phyloP scores from a whole-genome alignment of 2,329 filamentous ascomycete genomes.

The Zymoseptoria crescenta region DNA sequence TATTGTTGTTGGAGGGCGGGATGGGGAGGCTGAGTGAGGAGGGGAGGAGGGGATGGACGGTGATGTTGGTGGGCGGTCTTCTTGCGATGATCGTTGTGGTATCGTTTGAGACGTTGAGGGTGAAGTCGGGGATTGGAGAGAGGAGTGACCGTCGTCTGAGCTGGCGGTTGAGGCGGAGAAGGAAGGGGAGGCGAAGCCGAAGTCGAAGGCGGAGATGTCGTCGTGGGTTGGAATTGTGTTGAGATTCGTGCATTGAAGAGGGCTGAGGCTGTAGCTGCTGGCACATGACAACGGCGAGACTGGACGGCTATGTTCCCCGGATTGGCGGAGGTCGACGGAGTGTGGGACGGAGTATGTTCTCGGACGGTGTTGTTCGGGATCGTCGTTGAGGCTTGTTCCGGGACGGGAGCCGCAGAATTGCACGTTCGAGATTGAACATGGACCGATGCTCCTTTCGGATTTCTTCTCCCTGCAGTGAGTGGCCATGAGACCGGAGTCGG shows the following conservation, averaged over 20 bases:
- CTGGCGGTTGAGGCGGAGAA: constrained; percentile 28
- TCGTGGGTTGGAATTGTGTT: constrained; percentile 6
- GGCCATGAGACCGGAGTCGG: not conserved
- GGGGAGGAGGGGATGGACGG: not conserved
- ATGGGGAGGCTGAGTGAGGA: not conserved
- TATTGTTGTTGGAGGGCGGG: constrained; percentile 13
- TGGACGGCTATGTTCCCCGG: constrained; percentile 9
- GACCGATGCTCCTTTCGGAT: constrained; percentile 6
- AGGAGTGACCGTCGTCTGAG: constrained; percentile 12
- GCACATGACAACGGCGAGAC: constrained; percentile 3
- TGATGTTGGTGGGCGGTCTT: not conserved
- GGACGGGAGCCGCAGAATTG: constrained; percentile 20
- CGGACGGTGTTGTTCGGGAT: constrained; percentile 12
- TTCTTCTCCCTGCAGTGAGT: constrained; percentile 2
- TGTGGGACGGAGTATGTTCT: constrained; percentile 15
- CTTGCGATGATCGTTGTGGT: not conserved
- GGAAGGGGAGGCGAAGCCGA: constrained; percentile 23
- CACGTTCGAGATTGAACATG: constrained; percentile 16
- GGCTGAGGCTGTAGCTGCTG: constrained; percentile 1
- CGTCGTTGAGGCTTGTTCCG: constrained; percentile 9
- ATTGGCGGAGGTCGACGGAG: constrained; percentile 9
- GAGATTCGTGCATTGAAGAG: constrained; percentile 2
- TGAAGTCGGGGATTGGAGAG: not conserved
- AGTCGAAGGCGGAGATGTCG: constrained; percentile 11
- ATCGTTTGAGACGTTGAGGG: not conserved